Percentiles rank a stretch among this genome's conserved stretches.
These are phyloP conservation scores for Ophiostoma ips DNA, from an alignment of 2,329 filamentous ascomycete genomes.

Conservation along the genomic window DNA sequence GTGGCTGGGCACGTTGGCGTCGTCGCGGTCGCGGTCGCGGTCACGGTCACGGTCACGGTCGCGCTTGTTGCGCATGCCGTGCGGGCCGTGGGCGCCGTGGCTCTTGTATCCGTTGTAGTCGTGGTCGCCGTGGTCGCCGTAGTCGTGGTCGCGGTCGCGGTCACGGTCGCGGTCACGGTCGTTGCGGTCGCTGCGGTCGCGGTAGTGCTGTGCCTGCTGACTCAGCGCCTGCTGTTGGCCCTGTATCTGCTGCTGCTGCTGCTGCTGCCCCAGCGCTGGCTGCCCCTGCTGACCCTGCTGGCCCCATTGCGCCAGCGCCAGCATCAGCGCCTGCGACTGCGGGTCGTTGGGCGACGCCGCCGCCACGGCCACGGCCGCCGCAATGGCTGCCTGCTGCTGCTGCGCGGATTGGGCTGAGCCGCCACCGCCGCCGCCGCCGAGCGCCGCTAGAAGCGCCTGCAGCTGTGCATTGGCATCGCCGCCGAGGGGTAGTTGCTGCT, in stretches of 20 bases:
- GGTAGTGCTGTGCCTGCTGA: too few species aligned
- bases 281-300: background rate
- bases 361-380: conserved; percentile 7
- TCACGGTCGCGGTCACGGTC: background rate
- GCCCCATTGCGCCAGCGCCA: conserved; percentile 9
- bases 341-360: background rate
- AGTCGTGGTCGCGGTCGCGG: background rate
- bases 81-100: background rate
- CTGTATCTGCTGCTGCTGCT: conserved; percentile 3
- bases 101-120: background rate
- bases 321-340: conserved; percentile 6
- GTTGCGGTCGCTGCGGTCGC: background rate
- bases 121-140: background rate
- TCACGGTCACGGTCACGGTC: conserved; percentile 6
- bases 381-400: conserved; percentile 12
- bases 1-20: conserved; percentile 22
- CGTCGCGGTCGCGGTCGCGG: conserved; percentile 18
- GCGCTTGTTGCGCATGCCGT: background rate
- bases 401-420: conserved; percentile 1
- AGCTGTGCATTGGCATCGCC: conserved; percentile 12
- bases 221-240: too few species aligned
- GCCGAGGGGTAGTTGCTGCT: conserved; percentile 11
- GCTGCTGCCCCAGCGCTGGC: conserved; percentile 1
- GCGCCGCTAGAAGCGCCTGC: conserved; percentile 11
- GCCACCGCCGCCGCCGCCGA: conserved; percentile 5